Evolutionary conservation across 768 basidiomycete species (phyloP), one percentile per base, ranked within the genome.

Genomic region (Astraeus odoratus): DNA sequence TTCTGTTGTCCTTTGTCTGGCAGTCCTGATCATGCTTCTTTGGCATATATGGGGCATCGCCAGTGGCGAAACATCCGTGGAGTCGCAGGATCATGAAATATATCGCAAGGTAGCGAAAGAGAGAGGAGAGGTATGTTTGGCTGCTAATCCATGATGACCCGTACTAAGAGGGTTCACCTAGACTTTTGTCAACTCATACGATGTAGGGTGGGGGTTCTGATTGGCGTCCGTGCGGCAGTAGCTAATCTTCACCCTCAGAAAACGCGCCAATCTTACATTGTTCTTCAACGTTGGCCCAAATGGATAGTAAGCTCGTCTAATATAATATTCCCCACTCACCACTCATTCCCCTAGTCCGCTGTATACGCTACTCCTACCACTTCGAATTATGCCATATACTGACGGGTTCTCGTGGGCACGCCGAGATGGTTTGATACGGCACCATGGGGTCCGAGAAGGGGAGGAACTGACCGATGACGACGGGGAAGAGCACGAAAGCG

Each of bases 401-500:
- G 85, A 97, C 57, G 96, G 96, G 2, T 74, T 77, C 47, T 71
- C 75, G 0, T 94, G 89, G 90, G 83, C 80, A 10, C 78, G 87
- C 13, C 71, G 73, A 16, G 67, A 73, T 8, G 90, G 87, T 12
- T 76, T 79, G 51, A 72, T 76, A 33, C 64, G 70, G 15, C 83
- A 87, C 51, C 57, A 63, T 2, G 84, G 86, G 4, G 62, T 93
- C 3, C 66, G 74, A n/a, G 70, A 69, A 25, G 86, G 83, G 15
- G 95, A 94, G 47, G 90, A 93, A 57, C 67, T 97, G 50, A 97
- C 95, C 3, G 89, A 92, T 53, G 92, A 93, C n/a, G n/a, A n/a
- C 18, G 81, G 80, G 6, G 79, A 78, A 8, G 76, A 80, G 2
- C 72, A 76, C 2, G 65, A 58, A n/a, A 26, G 20, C 16, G 22